Conservation (phyloP, 1,284 basidiomycete genomes). For the Austroboletus niveus region DNA sequence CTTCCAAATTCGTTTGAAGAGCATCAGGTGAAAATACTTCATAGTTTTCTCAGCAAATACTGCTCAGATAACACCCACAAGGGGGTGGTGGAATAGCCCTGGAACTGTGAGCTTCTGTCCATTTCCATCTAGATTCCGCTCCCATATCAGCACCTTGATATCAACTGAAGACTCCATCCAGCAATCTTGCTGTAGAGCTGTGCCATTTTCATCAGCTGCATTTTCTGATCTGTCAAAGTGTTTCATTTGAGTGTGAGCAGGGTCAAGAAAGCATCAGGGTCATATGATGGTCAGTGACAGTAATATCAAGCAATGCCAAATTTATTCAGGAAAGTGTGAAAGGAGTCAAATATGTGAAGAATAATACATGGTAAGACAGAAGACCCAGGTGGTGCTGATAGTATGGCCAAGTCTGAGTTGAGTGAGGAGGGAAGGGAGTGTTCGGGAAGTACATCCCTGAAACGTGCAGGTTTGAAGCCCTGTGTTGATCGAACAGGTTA, state of each 20-base stretch:
- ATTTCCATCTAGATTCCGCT: background rate
- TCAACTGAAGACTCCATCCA: background rate
- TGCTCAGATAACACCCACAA: background rate
- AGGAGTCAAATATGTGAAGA: background rate
- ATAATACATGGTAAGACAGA: background rate
- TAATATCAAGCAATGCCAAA: background rate
- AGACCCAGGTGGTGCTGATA: background rate
- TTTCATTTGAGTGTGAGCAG: background rate
- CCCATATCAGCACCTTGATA: background rate
- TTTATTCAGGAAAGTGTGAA: no score
- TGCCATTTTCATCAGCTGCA: background rate
- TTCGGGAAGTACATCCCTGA: background rate
- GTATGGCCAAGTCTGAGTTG: background rate
- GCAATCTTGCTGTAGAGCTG: background rate
- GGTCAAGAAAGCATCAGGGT: background rate
- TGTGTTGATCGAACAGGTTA: background rate
- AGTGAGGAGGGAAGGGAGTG: background rate
- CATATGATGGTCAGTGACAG: background rate
- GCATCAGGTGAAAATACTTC: background rate
- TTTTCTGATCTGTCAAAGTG: background rate
- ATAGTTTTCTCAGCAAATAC: background rate
- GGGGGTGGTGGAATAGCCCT: background rate
- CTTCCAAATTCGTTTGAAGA: constrained; percentile 1
- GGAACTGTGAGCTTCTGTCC: background rate
- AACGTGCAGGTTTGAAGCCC: background rate